phyloP scores from a whole-genome alignment of 352 stramenopile genomes.

The Thalassiosira exigua region DNA sequence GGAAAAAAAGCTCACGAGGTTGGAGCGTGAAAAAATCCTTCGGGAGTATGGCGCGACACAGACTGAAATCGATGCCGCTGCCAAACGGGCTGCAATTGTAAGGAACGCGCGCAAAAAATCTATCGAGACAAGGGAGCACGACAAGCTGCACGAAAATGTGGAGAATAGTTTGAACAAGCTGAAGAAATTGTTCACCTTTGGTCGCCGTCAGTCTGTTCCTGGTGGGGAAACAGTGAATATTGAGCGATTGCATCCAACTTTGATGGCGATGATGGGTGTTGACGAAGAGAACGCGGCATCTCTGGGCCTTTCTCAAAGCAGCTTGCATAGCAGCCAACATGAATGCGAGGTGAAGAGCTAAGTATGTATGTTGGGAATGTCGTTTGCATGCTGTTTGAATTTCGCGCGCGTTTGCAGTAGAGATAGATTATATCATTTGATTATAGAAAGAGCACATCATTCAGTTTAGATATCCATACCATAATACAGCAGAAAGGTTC shows the following conservation, averaged over 20 bases:
- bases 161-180: background rate
- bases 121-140: background rate
- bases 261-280: background rate
- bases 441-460: too few species aligned
- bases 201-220: background rate
- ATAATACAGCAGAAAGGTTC: too few species aligned
- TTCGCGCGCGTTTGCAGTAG: too few species aligned
- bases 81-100: conserved; percentile 24
- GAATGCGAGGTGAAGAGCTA: too few species aligned
- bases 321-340: too few species aligned
- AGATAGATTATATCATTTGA: too few species aligned
- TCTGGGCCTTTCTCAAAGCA: too few species aligned
- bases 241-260: background rate
- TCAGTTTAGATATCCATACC: too few species aligned
- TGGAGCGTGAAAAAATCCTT: conserved; percentile 18
- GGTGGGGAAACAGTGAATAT: background rate
- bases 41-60: conserved; percentile 15
- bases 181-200: background rate
- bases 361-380: too few species aligned
- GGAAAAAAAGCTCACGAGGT: conserved; percentile 22
- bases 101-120: conserved; percentile 9
- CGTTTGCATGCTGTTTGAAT: too few species aligned
- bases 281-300: background rate
- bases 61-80: conserved; percentile 13
- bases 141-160: background rate